Conservation (phyloP, 1,139 yeast species). For the Geotrichum cucujoidarum region DNA sequence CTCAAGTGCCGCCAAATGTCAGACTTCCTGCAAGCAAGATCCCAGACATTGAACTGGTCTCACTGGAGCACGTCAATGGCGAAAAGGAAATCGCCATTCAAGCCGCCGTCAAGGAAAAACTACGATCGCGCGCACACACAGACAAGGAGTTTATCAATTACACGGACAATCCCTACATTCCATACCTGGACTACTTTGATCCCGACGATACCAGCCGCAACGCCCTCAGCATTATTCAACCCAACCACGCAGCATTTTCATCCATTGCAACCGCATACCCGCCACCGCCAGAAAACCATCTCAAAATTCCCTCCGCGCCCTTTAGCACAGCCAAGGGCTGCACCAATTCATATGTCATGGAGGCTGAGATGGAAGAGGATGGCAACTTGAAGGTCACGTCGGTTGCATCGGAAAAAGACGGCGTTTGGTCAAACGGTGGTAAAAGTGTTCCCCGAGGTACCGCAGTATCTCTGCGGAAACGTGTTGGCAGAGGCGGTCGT, state of each 20-base stretch:
- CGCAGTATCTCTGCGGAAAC: constrained; percentile 54
- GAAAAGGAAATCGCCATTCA: constrained; percentile 77
- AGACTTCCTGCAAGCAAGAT: constrained; percentile 84
- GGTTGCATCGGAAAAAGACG: constrained; percentile 26
- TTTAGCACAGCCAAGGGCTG: constrained; percentile 30
- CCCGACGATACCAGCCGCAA: constrained; percentile 35
- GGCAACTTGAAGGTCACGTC: constrained; percentile 27
- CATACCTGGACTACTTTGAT: constrained; percentile 67
- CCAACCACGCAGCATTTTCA: constrained; percentile 70
- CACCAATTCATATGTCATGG: constrained; percentile 28
- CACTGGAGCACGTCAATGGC: constrained; percentile 68
- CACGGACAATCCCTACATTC: constrained; percentile 85
- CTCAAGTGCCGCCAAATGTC: constrained; percentile 66
- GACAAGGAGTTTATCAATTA: constrained; percentile 76
- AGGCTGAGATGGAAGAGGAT: constrained; percentile 22
- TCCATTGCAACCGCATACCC: constrained; percentile 73
- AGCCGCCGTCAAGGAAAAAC: constrained; percentile 75
- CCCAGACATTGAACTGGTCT: constrained; percentile 85
- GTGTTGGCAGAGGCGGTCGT: constrained; percentile 70
- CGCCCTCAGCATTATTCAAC: constrained; percentile 46
- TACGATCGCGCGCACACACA: constrained; percentile 64
- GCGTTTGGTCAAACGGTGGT: constrained; percentile 25
- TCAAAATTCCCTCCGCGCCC: constrained; percentile 31
- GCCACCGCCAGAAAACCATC: constrained; percentile 38
- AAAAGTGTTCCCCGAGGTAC: constrained; percentile 34